Conservation (phyloP, 441 rosid species). For the Pelargonium australe region DNA sequence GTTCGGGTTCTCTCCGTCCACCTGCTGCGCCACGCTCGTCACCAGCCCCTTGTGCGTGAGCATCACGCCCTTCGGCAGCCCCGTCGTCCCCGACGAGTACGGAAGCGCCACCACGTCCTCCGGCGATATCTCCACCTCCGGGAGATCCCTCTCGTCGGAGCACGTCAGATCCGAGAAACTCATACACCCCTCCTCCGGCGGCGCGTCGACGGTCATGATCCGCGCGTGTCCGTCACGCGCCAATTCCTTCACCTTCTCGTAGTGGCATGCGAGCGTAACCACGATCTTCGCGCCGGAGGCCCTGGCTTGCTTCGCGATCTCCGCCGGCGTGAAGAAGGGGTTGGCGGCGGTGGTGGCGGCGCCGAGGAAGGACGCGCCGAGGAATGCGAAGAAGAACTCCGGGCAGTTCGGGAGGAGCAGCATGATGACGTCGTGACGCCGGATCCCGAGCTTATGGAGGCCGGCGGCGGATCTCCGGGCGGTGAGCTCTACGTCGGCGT, state of each 20-base stretch:
- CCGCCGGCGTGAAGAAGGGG: conserved; percentile 23
- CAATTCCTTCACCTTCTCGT: conserved; percentile 14
- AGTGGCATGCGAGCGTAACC: conserved; percentile 13
- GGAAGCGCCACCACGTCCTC: conserved; percentile 23
- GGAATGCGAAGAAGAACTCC: conserved; percentile 22
- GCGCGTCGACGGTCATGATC: conserved; percentile 18
- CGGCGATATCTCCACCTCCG: conserved; percentile 15
- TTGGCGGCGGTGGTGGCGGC: conserved; percentile 25
- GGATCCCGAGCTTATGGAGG: conserved; percentile 14
- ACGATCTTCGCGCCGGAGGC: conserved; percentile 15
- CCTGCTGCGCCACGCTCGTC: conserved; percentile 26
- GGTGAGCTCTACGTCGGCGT: conserved; percentile 21
- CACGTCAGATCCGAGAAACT: conserved; percentile 18
- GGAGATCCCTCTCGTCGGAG: conserved; percentile 11
- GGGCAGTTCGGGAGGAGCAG: conserved; percentile 23
- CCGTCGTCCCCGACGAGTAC: conserved; percentile 27
- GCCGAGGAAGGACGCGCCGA: conserved; percentile 22
- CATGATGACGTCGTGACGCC: conserved; percentile 23
- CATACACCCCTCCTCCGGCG: conserved; percentile 19
- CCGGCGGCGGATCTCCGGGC: conserved; percentile 22
- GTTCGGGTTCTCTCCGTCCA: conserved; percentile 27
- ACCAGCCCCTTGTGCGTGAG: conserved; percentile 25
- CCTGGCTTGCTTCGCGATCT: conserved; percentile 23
- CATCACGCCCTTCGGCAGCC: conserved; percentile 26
- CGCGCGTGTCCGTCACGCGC: conserved; percentile 11